Conservation (phyloP, 306 rosid species). For the Dryas alaskensis region DNA sequence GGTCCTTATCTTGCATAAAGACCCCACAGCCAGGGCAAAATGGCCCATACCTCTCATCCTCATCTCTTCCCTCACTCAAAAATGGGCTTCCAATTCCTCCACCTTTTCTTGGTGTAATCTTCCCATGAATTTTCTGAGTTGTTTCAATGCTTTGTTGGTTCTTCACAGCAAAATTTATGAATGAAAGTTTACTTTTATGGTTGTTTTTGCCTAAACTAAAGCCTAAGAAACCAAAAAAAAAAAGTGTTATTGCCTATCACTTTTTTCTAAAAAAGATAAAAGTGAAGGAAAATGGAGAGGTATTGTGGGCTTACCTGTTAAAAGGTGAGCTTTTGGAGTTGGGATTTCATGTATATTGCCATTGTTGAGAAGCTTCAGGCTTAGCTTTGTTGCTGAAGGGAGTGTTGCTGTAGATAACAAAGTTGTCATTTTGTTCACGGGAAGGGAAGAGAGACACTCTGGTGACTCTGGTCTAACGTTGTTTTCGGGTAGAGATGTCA, state of each 20-base stretch:
- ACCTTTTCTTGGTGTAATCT: slow-evolving; percentile 31
- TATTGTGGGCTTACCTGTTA: slow-evolving; percentile 38
- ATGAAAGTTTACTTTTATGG: slow-evolving; percentile 27
- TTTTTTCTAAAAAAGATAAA: not conserved
- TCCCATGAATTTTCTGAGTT: slow-evolving; percentile 30
- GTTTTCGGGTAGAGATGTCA: too few relatives aligned
- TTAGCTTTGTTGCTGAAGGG: slow-evolving; percentile 25
- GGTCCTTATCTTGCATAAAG: slow-evolving; percentile 76
- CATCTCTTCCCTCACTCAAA: slow-evolving; percentile 90
- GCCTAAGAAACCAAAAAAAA: slow-evolving; percentile 17
- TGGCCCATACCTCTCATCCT: slow-evolving; percentile 67
- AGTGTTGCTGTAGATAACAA: slow-evolving; percentile 35
- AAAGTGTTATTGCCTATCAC: not conserved
- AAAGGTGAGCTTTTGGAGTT: slow-evolving; percentile 17
- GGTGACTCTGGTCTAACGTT: too few relatives aligned
- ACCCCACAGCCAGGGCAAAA: slow-evolving; percentile 97
- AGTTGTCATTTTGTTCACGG: slow-evolving; percentile 39
- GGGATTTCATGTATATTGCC: slow-evolving; percentile 26
- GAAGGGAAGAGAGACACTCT: not conserved
- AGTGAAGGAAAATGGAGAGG: slow-evolving; percentile 17
- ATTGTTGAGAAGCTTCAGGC: slow-evolving; percentile 38
- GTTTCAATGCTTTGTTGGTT: slow-evolving; percentile 28
- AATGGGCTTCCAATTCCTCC: slow-evolving; percentile 37
- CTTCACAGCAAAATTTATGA: slow-evolving; percentile 41
- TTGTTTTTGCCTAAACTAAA: slow-evolving; percentile 24